Evolutionary conservation across 148 eudicot genomes (phyloP), one percentile per base, ranked within the genome.

Genomic region (Limonium bicolor): DNA sequence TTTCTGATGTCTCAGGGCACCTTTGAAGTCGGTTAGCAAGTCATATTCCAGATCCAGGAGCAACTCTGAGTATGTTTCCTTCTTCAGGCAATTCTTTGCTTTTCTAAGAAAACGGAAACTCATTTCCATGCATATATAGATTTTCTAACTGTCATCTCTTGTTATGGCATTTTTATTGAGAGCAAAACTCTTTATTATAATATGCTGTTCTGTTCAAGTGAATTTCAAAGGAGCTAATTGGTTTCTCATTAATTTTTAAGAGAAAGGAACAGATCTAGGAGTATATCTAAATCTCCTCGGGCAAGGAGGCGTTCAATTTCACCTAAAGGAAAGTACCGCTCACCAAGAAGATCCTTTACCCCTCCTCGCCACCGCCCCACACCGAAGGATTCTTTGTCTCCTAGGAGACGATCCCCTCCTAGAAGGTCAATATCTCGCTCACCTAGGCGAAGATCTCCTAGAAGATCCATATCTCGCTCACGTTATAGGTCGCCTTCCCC

Each of bases 31-130:
- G 53, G 34, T 46, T 56, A 81, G 87, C 72, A 66, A 69, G 61
- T 82, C 94, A 27, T 51, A 53, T 30, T 80, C 82, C 28, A 67
- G 67, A 58, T 79, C 85, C 20, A 66, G 77, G 65, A 79, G 96
- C 69, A 27, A 58, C 56, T 86, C 85, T 20, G 64, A 61, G 88
- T 86, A 73, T 41, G 77, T 66, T 36, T 41, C 19, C 32, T 25
- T 63, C n/a, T n/a, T 32, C 27, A 12, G 15, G 13, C 35, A n/a
- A n/a, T n/a, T n/a, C n/a, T n/a, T n/a, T n/a, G n/a, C n/a, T n/a
- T n/a, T n/a, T n/a, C n/a, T n/a, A n/a, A n/a, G n/a, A n/a, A n/a
- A n/a, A n/a, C n/a, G n/a, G n/a, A n/a, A n/a, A n/a, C n/a, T n/a
- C n/a, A n/a, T n/a, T n/a, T n/a, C n/a, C n/a, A n/a, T n/a, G n/a